A percentile compares a stretch with the other conserved stretches of the same genome.
Evolutionary conservation across 148 eudicot genomes (phyloP).

Genomic region (Rheum nobile): DNA sequence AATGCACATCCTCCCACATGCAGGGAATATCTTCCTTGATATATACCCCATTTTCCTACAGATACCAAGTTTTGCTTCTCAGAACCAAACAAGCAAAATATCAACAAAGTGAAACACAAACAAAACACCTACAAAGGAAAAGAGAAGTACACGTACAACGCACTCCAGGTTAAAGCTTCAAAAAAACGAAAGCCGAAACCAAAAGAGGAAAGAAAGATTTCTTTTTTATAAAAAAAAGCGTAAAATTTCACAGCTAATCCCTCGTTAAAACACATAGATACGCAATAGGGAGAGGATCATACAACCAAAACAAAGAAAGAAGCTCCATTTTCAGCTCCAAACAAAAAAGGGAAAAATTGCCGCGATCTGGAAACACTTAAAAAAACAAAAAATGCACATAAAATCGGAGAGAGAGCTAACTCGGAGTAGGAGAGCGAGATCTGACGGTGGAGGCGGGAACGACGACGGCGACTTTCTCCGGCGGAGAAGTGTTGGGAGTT

Average conservation of each 20-base stretch:
- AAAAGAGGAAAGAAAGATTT: neutral
- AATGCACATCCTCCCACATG: conserved; percentile 84
- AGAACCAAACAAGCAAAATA: neutral
- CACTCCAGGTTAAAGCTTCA: neutral
- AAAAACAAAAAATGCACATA: neutral
- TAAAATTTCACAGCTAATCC: neutral
- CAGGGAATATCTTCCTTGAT: conserved; percentile 85
- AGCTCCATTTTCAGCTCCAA: neutral
- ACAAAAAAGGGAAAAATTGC: neutral
- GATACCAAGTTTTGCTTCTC: neutral
- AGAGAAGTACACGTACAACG: neutral
- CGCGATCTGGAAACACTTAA: neutral
- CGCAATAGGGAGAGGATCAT: neutral
- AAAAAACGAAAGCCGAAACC: neutral
- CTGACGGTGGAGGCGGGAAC: neutral
- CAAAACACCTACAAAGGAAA: neutral
- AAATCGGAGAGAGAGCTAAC: neutral
- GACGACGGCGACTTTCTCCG: neutral
- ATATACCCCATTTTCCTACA: conserved; percentile 64
- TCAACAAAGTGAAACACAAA: neutral
- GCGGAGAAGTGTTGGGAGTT: neutral
- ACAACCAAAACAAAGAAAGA: neutral
- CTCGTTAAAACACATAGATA: neutral
- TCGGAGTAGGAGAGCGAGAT: neutral
- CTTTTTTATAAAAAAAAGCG: neutral